phyloP scores from a whole-genome alignment of 202 grass and related monocot species.

The Carex arenaria region DNA sequence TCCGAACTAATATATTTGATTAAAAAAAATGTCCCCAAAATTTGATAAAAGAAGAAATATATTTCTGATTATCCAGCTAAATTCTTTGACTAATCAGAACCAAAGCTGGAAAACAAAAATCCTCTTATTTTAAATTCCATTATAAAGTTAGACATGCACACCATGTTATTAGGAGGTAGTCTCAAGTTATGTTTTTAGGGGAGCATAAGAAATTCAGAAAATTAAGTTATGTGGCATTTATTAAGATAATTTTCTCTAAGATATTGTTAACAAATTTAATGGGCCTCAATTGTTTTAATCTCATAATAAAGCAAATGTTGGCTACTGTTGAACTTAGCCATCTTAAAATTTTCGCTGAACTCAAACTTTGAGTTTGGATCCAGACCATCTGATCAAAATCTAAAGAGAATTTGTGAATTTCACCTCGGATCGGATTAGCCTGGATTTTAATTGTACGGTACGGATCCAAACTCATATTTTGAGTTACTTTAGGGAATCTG shows the following conservation, averaged over 20 bases:
- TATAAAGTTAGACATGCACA: slow-evolving; percentile 10
- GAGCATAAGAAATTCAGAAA: background rate
- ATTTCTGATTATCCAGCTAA: slow-evolving; percentile 8
- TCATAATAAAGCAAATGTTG: background rate
- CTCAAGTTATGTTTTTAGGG: background rate
- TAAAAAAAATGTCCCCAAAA: background rate
- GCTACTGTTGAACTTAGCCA: background rate
- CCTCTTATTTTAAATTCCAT: slow-evolving; percentile 5
- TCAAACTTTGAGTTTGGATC: too few species aligned
- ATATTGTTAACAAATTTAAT: background rate
- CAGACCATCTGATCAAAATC: too few species aligned
- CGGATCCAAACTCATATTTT: too few species aligned
- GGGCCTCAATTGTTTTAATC: background rate
- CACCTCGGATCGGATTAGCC: too few species aligned
- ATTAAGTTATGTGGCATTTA: background rate
- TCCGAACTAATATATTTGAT: background rate
- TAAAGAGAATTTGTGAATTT: too few species aligned
- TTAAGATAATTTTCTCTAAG: background rate
- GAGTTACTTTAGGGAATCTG: too few species aligned
- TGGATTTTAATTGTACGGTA: too few species aligned
- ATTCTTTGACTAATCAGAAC: slow-evolving; percentile 19
- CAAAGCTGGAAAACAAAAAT: background rate
- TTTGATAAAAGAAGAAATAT: background rate
- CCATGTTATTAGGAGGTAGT: background rate
- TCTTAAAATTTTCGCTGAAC: background rate